Conservation (phyloP, 1,284 basidiomycete species). For the Bondarzewia mesenterica region DNA sequence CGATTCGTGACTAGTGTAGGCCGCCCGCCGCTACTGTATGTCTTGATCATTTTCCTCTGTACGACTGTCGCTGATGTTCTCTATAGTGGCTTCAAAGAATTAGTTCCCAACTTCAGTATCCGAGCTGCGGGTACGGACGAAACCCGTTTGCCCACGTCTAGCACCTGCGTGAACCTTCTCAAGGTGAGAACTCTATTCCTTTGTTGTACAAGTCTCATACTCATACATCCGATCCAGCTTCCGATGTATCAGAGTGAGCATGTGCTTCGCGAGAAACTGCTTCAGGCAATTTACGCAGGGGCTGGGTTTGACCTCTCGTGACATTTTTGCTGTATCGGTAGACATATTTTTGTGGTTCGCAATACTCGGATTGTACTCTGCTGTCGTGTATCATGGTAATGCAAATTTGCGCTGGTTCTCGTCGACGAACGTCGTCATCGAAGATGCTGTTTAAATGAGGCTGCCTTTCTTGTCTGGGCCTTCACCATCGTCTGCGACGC, state of each 20-base stretch:
- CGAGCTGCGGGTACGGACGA: conserved; percentile 71
- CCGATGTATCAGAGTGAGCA: conserved; percentile 60
- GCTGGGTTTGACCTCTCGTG: conserved; percentile 88
- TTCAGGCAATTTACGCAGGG: conserved; percentile 78
- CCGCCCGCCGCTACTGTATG: conserved; percentile 77
- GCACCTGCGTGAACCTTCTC: conserved; percentile 83
- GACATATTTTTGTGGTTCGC: too few species aligned
- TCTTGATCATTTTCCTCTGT: conserved; percentile 10
- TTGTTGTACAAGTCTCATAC: neutral
- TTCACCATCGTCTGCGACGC: too few species aligned
- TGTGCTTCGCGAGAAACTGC: conserved; percentile 65
- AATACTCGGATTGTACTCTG: too few species aligned
- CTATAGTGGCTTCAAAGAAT: conserved; percentile 76
- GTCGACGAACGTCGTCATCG: too few species aligned
- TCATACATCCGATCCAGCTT: conserved; percentile 34
- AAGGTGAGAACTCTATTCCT: conserved; percentile 41
- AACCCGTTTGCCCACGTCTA: conserved; percentile 69
- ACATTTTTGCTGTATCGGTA: neutral
- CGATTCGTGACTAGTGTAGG: conserved; percentile 90
- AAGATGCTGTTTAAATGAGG: too few species aligned
- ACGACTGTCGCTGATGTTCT: conserved; percentile 1
- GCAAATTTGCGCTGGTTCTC: too few species aligned
- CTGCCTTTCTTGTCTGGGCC: too few species aligned
- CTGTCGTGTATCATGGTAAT: too few species aligned
- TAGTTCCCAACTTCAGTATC: conserved; percentile 81